These are phyloP conservation scores for Ammopiptanthus mongolicus DNA, from an alignment of 306 rosid species.

Conservation along the genomic window DNA sequence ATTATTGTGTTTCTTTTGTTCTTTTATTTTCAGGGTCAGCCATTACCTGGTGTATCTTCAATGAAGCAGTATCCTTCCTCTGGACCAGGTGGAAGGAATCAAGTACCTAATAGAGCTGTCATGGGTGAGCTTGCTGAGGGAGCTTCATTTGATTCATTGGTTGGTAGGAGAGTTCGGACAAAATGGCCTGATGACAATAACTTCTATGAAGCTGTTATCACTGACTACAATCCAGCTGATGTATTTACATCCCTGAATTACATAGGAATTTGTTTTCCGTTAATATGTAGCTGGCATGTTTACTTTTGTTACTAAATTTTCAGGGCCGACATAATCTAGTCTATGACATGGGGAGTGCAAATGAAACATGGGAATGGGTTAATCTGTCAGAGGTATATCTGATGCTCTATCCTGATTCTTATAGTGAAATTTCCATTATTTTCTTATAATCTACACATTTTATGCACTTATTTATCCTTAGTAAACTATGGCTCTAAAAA, in stretches of 20 bases:
- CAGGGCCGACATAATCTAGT: slow-evolving; percentile 88
- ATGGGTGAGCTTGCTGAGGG: slow-evolving; percentile 65
- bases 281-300: slow-evolving; percentile 4
- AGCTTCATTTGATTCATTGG: slow-evolving; percentile 46
- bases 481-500: background rate
- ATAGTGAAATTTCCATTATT: background rate
- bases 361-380: slow-evolving; percentile 96
- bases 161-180: slow-evolving; percentile 85
- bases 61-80: slow-evolving; percentile 67
- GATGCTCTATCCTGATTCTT: slow-evolving; percentile 20
- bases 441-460: background rate
- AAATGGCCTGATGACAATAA: slow-evolving; percentile 97
- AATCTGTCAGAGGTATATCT: slow-evolving; percentile 80
- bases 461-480: background rate
- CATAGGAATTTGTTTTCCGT: slow-evolving; percentile 6
- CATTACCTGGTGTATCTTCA: slow-evolving; percentile 56
- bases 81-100: slow-evolving; percentile 72
- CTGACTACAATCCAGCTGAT: slow-evolving; percentile 65
- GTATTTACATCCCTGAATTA: slow-evolving; percentile 33
- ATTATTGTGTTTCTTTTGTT: background rate
- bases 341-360: slow-evolving; percentile 63
- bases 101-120: slow-evolving; percentile 56
- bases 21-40: slow-evolving; percentile 38
- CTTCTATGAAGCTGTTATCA: slow-evolving; percentile 92
- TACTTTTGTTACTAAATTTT: slow-evolving; percentile 15